These are phyloP conservation scores for Gracilaria domingensis DNA, from an alignment of 23 red algal genomes.

Conservation along the genomic window DNA sequence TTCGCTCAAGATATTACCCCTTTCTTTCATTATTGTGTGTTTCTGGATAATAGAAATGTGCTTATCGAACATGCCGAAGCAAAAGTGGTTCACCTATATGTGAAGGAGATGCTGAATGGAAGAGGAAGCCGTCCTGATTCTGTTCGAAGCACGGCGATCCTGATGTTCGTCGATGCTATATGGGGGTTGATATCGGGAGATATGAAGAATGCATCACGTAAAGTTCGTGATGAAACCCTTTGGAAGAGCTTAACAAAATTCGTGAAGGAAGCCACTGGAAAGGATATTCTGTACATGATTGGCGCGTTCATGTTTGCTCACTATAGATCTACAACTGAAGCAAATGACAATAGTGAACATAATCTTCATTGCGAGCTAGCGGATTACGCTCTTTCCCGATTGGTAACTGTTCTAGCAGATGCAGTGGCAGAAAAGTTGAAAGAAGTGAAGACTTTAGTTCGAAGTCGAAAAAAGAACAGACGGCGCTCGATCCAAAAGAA, in stretches of 20 bases:
- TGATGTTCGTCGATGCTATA: slow-evolving; percentile 23
- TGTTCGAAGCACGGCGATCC: not conserved
- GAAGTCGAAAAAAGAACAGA: slow-evolving; percentile 45
- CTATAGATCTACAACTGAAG: not conserved
- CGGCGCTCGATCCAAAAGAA: slow-evolving; percentile 57
- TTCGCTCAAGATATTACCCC: not conserved
- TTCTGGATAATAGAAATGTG: slow-evolving; percentile 64
- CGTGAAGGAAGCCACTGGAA: not conserved
- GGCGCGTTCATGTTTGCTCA: slow-evolving; percentile 49
- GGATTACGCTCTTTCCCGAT: not conserved
- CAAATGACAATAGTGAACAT: not conserved
- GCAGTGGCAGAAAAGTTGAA: slow-evolving; percentile 7
- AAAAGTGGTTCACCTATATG: slow-evolving; percentile 45
- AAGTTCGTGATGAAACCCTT: slow-evolving; percentile 4
- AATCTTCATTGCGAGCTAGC: slow-evolving; percentile 9
- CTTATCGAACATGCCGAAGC: slow-evolving; percentile 32
- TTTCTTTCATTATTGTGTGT: slow-evolving; percentile 63
- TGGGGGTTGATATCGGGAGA: slow-evolving; percentile 36
- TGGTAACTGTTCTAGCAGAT: slow-evolving; percentile 16
- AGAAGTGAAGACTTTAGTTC: slow-evolving; percentile 4
- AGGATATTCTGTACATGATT: slow-evolving; percentile 29
- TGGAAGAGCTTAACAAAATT: slow-evolving; percentile 9
- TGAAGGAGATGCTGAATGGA: not conserved
- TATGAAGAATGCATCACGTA: slow-evolving; percentile 2
- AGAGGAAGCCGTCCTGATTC: not conserved